Conservation (phyloP, 352 stramenopile genomes). For the Globisporangium lucens region DNA sequence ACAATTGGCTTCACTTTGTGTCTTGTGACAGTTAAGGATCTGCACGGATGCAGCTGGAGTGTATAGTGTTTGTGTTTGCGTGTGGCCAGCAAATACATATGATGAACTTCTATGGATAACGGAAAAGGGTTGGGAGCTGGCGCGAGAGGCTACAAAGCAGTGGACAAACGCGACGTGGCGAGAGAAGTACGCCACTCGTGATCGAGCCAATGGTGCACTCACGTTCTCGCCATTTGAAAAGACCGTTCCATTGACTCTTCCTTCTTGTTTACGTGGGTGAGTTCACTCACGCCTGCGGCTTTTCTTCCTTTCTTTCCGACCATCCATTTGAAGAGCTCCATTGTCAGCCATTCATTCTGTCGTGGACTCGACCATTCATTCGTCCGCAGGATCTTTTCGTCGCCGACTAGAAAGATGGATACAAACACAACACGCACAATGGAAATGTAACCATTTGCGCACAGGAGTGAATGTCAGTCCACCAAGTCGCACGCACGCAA, state of each 20-base stretch:
- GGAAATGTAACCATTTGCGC: background rate
- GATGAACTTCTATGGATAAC: background rate
- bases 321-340: background rate
- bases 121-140: background rate
- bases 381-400: slow-evolving; percentile 5
- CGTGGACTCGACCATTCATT: background rate
- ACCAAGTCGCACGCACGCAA: background rate
- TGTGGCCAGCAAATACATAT: background rate
- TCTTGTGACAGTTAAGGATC: background rate
- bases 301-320: background rate
- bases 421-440: background rate
- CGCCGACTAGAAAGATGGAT: background rate
- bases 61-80: background rate
- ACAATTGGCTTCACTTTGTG: background rate
- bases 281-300: background rate
- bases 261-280: background rate
- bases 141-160: background rate
- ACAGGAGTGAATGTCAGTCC: background rate
- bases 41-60: background rate
- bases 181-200: background rate
- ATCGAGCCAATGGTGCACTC: background rate
- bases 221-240: background rate
- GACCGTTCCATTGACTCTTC: background rate
- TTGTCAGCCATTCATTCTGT: background rate
- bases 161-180: background rate